Evolutionary conservation across 176 grass and related monocot genomes (phyloP), one percentile per base, ranked within the genome.

Genomic region (Raddia guianensis): DNA sequence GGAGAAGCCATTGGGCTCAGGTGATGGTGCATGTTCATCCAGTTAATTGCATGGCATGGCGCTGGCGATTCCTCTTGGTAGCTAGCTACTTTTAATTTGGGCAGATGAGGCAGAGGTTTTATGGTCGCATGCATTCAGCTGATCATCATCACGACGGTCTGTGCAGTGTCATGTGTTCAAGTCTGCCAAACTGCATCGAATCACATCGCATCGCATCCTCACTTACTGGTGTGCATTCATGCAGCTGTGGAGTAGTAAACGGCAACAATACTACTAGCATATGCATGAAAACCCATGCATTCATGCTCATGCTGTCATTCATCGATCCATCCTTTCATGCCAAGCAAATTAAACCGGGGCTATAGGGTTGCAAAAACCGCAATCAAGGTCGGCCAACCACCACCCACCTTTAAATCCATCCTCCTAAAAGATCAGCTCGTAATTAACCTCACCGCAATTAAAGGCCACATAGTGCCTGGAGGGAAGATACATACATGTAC

Each of bases 341-440:
- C 78, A 82, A 43, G 72, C 33, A 70, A 72, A 66, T 51, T 5
- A 51, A 51, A 53, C 69, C 7, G 34, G 34, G 73, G 60, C 46
- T 27, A 82, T 27, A 82, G 47, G 16, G 45, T 33, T 4, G 52
- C 43, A 69, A 59, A 27, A 27, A 27, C 27, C 10, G 57, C 60
- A 85, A 89, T 86, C 77, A 89, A 78, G 49, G 62, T 73, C 77
- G 67, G 65, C 43, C 88, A 83, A 90, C 84, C 68, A 90, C 84
- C 68, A 77, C 83, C 77, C 48, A 4, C 20, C 52, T 59, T 68
- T 67, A 46, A 75, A 74, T 75, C 27, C 12, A 42, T 58, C 45
- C 32, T 83, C 74, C 84, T 74, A 74, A 74, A 90, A 83, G 69
- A 74, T 80, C 87, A 89, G 71, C 82, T 81, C 77, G 82, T 81